Base-by-base conservation (phyloP, 805 yeast genomes). In the Starmerella ratchasimensis region DNA sequence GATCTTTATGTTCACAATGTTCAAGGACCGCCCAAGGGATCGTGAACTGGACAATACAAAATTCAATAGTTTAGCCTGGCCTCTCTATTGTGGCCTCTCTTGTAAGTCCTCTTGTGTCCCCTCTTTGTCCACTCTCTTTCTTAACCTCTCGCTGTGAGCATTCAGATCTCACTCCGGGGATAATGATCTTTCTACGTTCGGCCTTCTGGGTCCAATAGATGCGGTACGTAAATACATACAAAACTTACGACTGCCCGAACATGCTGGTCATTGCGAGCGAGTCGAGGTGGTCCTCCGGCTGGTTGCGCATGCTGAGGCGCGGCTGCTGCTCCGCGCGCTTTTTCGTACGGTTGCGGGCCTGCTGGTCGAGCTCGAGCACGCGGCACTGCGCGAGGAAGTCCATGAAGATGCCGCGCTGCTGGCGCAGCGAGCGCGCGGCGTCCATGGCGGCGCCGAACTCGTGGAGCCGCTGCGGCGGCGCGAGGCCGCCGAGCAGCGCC, bases 391-490 rank as follows among this genome's bases (percentile, higher is more conserved):
- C 68, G n/a, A 86, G 65, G 54, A 82, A 73, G 43, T 80, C 90
- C 42, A 82, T 58, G 58, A 86, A 69, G 19, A 83, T 74, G 18
- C 79, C 74, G 45, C 94, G 67, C 60, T 83, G 93, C 50, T 80
- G 90, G 45, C 84, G 70, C 47, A 78, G 75, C 68, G 54, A 75
- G 70, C 47, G 50, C n/a, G 82, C 74, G 34, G 67, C 68, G 35
- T 72, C 69, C 33, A 86, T 59, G 27, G 72, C 62, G 13, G 62
- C 62, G 51, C 82, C 93, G 46, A 86, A 72, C 38, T 69, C 68
- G 35, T 69, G 65, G 38, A 83, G 63, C 38, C 74, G 71, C 36
- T 69, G 72, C 9, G 74, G 58, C 1, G 69, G 61, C 3, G 32
- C 39, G 1, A 33, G 31, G 1, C 38, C 43, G 6, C 30, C 11